Percentiles rank a stretch among this genome's conserved stretches.
phyloP scores from a whole-genome alignment of 768 basidiomycete genomes.

The Tylopilus vinaceipallidus region DNA sequence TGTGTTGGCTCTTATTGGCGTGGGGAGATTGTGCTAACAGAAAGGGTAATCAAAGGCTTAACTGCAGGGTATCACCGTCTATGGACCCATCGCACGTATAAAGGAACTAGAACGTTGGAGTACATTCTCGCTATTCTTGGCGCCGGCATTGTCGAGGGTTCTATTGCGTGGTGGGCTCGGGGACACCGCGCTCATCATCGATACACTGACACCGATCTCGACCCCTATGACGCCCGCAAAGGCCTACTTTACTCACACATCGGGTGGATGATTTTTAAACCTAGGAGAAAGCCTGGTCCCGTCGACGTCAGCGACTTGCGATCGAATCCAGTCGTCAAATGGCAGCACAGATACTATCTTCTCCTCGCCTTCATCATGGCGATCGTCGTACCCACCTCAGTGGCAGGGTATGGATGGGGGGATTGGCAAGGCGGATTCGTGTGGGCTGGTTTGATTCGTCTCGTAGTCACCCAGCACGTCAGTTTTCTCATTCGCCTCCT shows the following conservation, averaged over 20 bases:
- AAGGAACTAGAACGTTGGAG: conserved; percentile 80
- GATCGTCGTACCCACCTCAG: conserved; percentile 60
- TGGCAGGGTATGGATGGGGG: conserved; percentile 20
- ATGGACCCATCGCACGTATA: conserved; percentile 93
- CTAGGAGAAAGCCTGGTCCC: conserved; percentile 81
- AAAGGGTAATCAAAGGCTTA: conserved; percentile 48
- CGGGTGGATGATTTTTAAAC: conserved; percentile 89
- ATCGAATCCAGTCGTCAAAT: conserved; percentile 71
- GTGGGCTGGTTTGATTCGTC: conserved; percentile 44
- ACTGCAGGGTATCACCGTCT: conserved; percentile 92
- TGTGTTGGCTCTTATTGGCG: conserved; percentile 32
- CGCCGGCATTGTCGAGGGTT: conserved; percentile 88
- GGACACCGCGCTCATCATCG: conserved; percentile 94
- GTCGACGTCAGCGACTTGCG: conserved; percentile 83
- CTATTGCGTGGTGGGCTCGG: conserved; percentile 96
- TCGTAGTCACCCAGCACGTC: conserved; percentile 82
- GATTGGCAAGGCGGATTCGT: conserved; percentile 27
- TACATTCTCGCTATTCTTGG: conserved; percentile 81
- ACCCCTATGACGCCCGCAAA: conserved; percentile 87
- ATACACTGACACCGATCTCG: conserved; percentile 92
- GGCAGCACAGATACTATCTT: conserved; percentile 82
- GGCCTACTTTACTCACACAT: conserved; percentile 83
- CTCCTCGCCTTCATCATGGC: conserved; percentile 62
- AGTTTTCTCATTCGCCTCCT: conserved; percentile 29
- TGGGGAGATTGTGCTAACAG: background rate